Conservation (phyloP, 2,329 filamentous ascomycete genomes). For the Akanthomyces muscarius region DNA sequence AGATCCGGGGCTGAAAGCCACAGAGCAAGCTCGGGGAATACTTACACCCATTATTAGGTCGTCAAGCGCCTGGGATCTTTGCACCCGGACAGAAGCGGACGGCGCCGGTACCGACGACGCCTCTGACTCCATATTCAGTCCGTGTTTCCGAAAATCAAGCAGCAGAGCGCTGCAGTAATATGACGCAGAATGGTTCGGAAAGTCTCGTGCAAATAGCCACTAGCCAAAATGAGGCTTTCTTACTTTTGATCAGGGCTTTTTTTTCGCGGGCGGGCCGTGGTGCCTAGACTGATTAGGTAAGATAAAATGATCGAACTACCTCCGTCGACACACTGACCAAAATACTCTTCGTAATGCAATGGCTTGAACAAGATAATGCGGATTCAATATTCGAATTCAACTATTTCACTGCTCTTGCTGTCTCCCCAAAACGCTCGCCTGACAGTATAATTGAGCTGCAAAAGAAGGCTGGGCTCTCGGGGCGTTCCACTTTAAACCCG, state of each 20-base stretch:
- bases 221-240: background rate
- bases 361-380: too few relatives aligned
- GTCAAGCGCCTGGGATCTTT: constrained; percentile 35
- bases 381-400: background rate
- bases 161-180: background rate
- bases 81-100: constrained; percentile 20
- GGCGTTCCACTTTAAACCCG: background rate
- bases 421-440: background rate
- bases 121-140: constrained; percentile 1
- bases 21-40: constrained; percentile 17
- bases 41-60: constrained; percentile 55
- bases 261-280: constrained; percentile 4
- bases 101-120: background rate
- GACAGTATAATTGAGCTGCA: too few relatives aligned
- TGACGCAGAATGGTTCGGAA: background rate
- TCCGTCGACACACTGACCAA: background rate
- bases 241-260: constrained; percentile 3
- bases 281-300: constrained; percentile 12
- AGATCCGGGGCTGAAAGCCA: background rate
- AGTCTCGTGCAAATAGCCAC: background rate
- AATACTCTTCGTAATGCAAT: too few relatives aligned
- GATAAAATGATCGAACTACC: background rate
- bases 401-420: background rate
- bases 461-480: background rate
- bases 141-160: background rate